These are phyloP conservation scores for Trematosphaeria pertusa DNA, from an alignment of 2,329 filamentous ascomycete species.

Conservation along the genomic window DNA sequence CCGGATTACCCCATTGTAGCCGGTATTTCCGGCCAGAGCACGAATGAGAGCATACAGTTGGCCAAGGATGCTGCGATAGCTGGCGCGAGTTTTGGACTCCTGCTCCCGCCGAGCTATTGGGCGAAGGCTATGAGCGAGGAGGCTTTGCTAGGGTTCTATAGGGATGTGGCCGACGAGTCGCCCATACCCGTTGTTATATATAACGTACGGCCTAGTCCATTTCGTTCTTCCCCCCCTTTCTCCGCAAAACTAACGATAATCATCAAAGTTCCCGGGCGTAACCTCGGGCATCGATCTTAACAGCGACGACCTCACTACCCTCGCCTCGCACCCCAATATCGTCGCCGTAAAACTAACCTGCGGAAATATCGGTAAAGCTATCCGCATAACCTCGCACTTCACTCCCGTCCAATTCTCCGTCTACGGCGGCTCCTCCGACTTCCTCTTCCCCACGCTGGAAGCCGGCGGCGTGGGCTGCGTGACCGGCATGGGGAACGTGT, in stretches of 20 bases:
- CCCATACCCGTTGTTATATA: conserved; percentile 52
- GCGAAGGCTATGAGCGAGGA: conserved; percentile 38
- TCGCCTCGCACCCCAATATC: conserved; percentile 63
- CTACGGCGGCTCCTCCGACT: conserved; percentile 73
- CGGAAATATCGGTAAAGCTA: conserved; percentile 67
- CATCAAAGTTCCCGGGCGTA: conserved; percentile 68
- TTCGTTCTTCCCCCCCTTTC: no score
- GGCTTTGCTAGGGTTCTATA: conserved; percentile 31
- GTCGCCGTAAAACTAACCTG: conserved; percentile 73
- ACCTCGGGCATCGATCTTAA: conserved; percentile 73
- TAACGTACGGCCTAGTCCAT: no score
- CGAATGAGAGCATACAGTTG: conserved; percentile 45
- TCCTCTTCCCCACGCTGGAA: conserved; percentile 60
- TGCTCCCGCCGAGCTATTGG: conserved; percentile 45
- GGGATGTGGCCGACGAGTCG: conserved; percentile 35
- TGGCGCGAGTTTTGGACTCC: conserved; percentile 42
- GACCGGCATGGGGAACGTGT: conserved; percentile 56
- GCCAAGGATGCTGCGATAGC: conserved; percentile 35
- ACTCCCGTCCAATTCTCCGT: conserved; percentile 65
- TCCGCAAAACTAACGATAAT: not conserved
- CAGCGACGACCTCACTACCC: conserved; percentile 64
- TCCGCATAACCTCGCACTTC: conserved; percentile 61
- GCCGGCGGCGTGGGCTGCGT: conserved; percentile 60
- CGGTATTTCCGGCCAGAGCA: conserved; percentile 43
- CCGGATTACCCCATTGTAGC: conserved; percentile 54